These are phyloP conservation scores for Russula foetens DNA, from an alignment of 768 basidiomycete species.

Conservation along the genomic window DNA sequence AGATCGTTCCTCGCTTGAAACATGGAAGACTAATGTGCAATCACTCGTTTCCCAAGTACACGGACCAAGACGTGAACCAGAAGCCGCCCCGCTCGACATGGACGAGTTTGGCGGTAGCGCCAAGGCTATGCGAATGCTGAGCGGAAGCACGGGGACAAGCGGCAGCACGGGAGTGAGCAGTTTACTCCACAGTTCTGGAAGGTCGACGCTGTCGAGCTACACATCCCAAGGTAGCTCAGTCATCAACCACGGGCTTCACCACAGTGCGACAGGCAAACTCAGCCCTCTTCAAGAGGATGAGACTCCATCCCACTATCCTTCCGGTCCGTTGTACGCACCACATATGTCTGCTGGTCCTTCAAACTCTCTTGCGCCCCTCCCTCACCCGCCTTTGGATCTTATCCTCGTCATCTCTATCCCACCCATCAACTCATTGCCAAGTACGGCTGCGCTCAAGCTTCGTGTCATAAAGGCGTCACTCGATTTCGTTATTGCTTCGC, in stretches of 20 bases:
- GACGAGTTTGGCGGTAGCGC: conserved; percentile 75
- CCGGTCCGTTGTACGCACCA: conserved; percentile 29
- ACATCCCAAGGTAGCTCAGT: conserved; percentile 39
- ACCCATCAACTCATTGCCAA: conserved; percentile 56
- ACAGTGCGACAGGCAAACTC: conserved; percentile 16
- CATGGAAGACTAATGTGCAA: conserved; percentile 83
- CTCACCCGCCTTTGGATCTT: conserved; percentile 85
- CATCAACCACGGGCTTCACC: conserved; percentile 8
- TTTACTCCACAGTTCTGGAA: conserved; percentile 49
- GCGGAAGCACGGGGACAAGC: conserved; percentile 57
- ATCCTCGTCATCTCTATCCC: conserved; percentile 89
- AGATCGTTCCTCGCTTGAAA: conserved; percentile 79
- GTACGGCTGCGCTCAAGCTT: conserved; percentile 78
- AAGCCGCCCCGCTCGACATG: conserved; percentile 25
- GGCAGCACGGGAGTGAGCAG: conserved; percentile 54
- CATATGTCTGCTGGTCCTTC: conserved; percentile 67
- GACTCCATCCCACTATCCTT: conserved; percentile 6
- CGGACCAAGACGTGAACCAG: conserved; percentile 31
- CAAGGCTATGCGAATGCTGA: conserved; percentile 74
- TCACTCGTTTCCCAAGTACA: conserved; percentile 68
- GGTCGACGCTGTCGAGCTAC: conserved; percentile 66
- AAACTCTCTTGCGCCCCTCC: conserved; percentile 71
- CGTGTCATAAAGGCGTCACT: conserved; percentile 85
- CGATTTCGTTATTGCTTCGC: conserved; percentile 73
- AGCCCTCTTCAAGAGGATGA: conserved; percentile 21